phyloP scores from a whole-genome alignment of 768 basidiomycete species.

The Lactarius sanguifluus region DNA sequence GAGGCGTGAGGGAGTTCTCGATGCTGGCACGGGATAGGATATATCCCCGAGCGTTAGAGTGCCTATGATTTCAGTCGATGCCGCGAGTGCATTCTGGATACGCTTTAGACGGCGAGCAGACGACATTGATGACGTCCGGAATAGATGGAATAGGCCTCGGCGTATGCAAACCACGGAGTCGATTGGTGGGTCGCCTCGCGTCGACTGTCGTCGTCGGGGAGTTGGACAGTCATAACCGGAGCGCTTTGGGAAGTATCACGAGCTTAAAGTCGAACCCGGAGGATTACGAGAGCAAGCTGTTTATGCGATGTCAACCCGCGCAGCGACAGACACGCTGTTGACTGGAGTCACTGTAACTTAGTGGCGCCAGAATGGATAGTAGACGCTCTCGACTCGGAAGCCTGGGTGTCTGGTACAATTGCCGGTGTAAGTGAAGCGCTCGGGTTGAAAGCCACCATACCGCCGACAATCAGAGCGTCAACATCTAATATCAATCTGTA shows the following conservation, averaged over 20 bases:
- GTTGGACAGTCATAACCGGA: not conserved
- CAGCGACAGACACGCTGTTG: too few species aligned
- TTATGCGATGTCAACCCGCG: not conserved
- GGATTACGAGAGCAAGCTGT: not conserved
- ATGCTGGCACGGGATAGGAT: constrained; percentile 51
- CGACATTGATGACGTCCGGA: not conserved
- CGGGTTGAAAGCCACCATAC: too few species aligned
- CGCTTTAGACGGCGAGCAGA: constrained; percentile 47
- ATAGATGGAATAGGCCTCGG: not conserved
- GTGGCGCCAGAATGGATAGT: too few species aligned
- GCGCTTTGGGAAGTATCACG: not conserved
- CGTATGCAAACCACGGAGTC: not conserved
- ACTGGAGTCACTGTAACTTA: too few species aligned
- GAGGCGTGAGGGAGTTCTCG: constrained; percentile 50
- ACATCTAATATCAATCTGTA: too few species aligned
- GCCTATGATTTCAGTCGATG: constrained; percentile 46
- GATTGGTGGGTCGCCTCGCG: not conserved
- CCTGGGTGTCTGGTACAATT: too few species aligned
- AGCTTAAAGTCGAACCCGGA: not conserved
- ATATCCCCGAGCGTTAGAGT: constrained; percentile 58
- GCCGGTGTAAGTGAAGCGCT: too few species aligned
- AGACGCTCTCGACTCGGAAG: too few species aligned
- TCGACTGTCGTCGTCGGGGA: not conserved
- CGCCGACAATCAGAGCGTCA: too few species aligned
- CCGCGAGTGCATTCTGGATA: constrained; percentile 46